Evolutionary conservation across 139 green algal genomes (phyloP), one percentile per base, ranked within the genome.

Genomic region (Chlorella sp.): DNA sequence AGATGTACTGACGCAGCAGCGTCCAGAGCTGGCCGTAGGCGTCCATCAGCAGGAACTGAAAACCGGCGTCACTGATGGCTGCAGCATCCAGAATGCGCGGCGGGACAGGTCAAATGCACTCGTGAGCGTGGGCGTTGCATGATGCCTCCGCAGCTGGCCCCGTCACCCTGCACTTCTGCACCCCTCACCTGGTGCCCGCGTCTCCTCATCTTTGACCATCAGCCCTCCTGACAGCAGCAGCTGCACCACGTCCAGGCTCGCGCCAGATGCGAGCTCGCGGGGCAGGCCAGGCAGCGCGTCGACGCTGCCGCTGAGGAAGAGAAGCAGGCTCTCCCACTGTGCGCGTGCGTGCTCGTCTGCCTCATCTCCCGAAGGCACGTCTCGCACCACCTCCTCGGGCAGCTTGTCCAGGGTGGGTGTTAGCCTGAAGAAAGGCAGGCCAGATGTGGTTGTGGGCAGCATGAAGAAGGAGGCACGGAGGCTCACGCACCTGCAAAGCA

Each of bases 11-110:
- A 31, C 77, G 62, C 73, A 98, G 82, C 68, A 96, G 83, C 45
- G 63, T 31, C 93, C 93, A 98, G 68, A 97, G 76, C 83, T 98
- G 93, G 41, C 75, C 73, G 77, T 93, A 87, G 19, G 83, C 84
- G 71, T 90, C 82, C 58, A 83, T 59, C 42, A 98, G 84, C 74
- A 98, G 86, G 77, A 95, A 97, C 59, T 90, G 84, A 63, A 94
- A 95, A 31, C 93, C 93, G 4, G 40, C 7, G 40, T 90, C 68
- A 19, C 83, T 95, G 35, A 95, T 65, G 48, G 67, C 46, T 80
- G 55, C 29, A 33, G 19, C 23, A 33, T 7, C 1, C 60, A 67
- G 36, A 14, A 12, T 15, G 41, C 19, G 31, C 8, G 14, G 9
- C 31, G 11, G 2, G 31, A 8, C 8, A 8, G 58, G 8, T 41